These are phyloP conservation scores for Tricholoma sp. DNA, from an alignment of 768 basidiomycete species.

Conservation along the genomic window DNA sequence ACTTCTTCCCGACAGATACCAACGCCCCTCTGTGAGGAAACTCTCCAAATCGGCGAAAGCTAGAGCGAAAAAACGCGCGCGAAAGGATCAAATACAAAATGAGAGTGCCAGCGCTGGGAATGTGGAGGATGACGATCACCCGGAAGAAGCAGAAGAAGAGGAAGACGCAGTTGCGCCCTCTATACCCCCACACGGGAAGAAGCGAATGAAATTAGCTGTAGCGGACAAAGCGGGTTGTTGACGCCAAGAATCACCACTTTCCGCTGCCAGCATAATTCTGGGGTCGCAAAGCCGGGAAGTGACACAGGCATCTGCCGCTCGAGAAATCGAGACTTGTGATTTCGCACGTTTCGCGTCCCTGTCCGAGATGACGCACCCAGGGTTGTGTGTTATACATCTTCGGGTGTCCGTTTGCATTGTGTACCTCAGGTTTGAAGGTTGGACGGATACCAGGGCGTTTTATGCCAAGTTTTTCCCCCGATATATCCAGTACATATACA, in stretches of 20 bases:
- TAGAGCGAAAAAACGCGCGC: conserved; percentile 40
- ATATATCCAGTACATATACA: too few species aligned
- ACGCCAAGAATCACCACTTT: neutral
- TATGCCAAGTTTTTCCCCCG: too few species aligned
- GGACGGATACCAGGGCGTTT: too few species aligned
- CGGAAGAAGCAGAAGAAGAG: neutral
- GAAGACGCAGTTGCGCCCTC: too few species aligned
- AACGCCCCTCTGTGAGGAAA: conserved; percentile 46
- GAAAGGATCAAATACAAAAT: conserved; percentile 14
- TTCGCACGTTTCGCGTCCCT: too few species aligned
- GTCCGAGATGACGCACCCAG: too few species aligned
- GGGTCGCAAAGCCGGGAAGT: neutral
- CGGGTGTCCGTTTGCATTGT: too few species aligned
- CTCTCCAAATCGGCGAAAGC: conserved; percentile 55
- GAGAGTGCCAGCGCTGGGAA: neutral
- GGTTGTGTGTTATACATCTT: too few species aligned
- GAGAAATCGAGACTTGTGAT: too few species aligned
- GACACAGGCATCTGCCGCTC: too few species aligned
- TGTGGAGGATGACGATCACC: neutral
- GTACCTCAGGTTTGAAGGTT: too few species aligned
- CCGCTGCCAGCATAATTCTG: neutral
- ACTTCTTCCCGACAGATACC: conserved; percentile 38
- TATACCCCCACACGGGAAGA: neutral
- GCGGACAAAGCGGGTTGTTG: neutral
- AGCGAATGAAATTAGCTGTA: neutral